Evolutionary conservation across 495 filamentous ascomycete species (phyloP).

Genomic region (Penicillium bovifimosum): DNA sequence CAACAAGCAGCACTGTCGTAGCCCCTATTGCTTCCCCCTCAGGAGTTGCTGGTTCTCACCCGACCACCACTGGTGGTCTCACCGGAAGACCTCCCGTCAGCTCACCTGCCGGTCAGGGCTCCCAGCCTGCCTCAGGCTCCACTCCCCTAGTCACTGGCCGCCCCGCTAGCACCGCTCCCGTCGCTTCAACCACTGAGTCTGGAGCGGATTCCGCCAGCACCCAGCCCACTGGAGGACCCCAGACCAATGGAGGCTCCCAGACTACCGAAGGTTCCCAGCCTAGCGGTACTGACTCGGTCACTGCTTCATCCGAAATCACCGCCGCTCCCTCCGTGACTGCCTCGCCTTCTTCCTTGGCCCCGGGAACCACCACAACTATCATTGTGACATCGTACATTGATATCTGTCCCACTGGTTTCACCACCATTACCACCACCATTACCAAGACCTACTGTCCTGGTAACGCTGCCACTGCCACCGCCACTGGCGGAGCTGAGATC

Average conservation of each 20-base stretch:
- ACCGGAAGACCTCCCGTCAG: slow-evolving; percentile 1
- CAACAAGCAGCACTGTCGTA: not conserved
- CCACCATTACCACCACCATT: slow-evolving; percentile 37
- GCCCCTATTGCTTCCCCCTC: not conserved
- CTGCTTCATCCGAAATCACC: slow-evolving; percentile 24
- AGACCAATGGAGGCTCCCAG: not conserved
- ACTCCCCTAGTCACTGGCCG: not conserved
- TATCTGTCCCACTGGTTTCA: slow-evolving; percentile 43
- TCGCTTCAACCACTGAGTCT: slow-evolving; percentile 1
- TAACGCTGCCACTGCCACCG: slow-evolving; percentile 25
- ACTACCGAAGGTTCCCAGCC: slow-evolving; percentile 1
- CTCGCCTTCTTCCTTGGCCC: slow-evolving; percentile 28
- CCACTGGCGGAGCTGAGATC: slow-evolving; percentile 14
- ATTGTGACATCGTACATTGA: slow-evolving; percentile 40
- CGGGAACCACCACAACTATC: slow-evolving; percentile 31
- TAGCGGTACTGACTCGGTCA: slow-evolving; percentile 9
- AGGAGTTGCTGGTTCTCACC: not conserved
- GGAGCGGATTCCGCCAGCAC: not conserved
- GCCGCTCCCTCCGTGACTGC: slow-evolving; percentile 40
- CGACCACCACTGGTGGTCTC: not conserved
- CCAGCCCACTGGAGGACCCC: not conserved
- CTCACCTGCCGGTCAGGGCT: slow-evolving; percentile 5
- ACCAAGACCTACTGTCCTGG: slow-evolving; percentile 38
- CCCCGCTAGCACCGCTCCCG: not conserved
- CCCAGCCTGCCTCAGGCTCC: slow-evolving; percentile 3